A percentile compares a stretch with the other conserved stretches of the same genome.
Conservation (phyloP, 2,329 filamentous ascomycete genomes). For the Aspergillus floridensis region DNA sequence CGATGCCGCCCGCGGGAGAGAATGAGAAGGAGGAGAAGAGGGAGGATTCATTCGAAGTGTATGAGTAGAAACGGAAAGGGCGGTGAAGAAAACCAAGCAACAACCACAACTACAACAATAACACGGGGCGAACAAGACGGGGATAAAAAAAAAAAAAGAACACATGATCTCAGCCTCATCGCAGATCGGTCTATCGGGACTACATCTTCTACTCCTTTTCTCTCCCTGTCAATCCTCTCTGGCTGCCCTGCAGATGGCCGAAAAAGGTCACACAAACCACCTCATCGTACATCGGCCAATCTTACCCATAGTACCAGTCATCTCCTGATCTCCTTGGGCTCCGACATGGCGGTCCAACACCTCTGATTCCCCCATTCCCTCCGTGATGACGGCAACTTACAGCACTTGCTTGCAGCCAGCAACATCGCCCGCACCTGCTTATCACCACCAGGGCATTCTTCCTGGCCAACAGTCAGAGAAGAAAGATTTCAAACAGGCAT, state of each 20-base stretch:
- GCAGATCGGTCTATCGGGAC: not conserved
- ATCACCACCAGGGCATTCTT: not conserved
- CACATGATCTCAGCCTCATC: constrained; percentile 29
- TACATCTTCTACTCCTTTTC: not conserved
- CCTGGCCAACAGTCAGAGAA: no score
- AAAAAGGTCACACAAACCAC: constrained; percentile 2
- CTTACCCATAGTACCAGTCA: no score
- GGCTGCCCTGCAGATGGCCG: constrained; percentile 1
- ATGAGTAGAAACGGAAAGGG: constrained; percentile 4
- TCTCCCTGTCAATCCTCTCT: not conserved
- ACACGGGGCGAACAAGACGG: no score
- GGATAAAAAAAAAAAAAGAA: constrained; percentile 8
- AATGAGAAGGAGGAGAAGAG: constrained; percentile 15
- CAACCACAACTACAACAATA: not conserved
- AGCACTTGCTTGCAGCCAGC: not conserved
- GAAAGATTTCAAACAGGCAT: no score
- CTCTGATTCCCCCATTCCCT: constrained; percentile 1
- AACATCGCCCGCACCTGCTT: not conserved
- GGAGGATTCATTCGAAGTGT: not conserved
- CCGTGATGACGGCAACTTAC: constrained; percentile 4
- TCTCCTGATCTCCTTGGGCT: not conserved
- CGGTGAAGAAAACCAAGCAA: constrained; percentile 12
- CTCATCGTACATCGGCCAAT: not conserved
- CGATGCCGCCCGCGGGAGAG: constrained; percentile 6
- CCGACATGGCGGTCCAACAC: not conserved